phyloP scores from a whole-genome alignment of 768 basidiomycete species.

The Pilatotrama ljubarskyi region DNA sequence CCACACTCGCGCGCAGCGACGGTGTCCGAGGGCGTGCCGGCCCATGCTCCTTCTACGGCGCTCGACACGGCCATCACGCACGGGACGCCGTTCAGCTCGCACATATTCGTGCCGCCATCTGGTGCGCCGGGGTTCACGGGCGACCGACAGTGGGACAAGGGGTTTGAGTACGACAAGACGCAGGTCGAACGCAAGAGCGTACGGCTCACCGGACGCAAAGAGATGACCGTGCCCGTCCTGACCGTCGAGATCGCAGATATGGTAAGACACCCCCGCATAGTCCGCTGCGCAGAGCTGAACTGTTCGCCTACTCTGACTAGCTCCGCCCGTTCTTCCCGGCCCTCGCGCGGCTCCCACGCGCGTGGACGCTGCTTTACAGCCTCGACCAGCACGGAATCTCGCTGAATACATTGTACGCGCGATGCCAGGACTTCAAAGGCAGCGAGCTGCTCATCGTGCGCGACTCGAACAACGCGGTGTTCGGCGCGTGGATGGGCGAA shows the following conservation, averaged over 20 bases:
- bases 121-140: constrained; percentile 80
- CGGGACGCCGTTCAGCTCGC: constrained; percentile 51
- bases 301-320: constrained; percentile 37
- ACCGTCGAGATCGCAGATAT: constrained; percentile 53
- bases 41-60: neutral
- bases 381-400: constrained; percentile 96
- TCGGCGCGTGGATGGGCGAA: constrained; percentile 86
- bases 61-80: constrained; percentile 36
- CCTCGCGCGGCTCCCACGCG: constrained; percentile 63
- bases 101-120: constrained; percentile 47
- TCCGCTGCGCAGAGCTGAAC: neutral
- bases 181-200: constrained; percentile 45
- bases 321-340: constrained; percentile 73
- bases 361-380: constrained; percentile 84
- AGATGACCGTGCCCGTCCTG: constrained; percentile 54
- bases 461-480: constrained; percentile 63
- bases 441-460: constrained; percentile 64
- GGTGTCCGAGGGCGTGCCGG: neutral
- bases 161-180: constrained; percentile 38
- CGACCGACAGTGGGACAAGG: constrained; percentile 68
- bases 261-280: constrained; percentile 44
- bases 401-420: constrained; percentile 79
- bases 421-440: constrained; percentile 49
- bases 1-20: constrained; percentile 19
- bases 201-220: constrained; percentile 55